These are phyloP conservation scores for Nematocida sp. DNA, from an alignment of 371 early-diverging fungal genomes.

Conservation along the genomic window DNA sequence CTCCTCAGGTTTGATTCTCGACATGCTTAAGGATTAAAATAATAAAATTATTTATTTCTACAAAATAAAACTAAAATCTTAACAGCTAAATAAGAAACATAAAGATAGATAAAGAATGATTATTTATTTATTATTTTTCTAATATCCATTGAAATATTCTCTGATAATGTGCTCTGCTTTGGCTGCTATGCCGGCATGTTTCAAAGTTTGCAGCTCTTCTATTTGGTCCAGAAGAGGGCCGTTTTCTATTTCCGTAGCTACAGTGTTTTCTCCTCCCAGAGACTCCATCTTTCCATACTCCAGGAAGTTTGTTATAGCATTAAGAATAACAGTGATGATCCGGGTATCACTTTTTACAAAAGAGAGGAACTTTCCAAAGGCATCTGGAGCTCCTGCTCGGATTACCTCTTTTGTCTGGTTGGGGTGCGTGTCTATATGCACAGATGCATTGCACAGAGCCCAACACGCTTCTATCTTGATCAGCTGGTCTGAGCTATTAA, in stretches of 20 bases:
- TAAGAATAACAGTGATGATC: slow-evolving; percentile 84
- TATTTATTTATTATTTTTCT: no score
- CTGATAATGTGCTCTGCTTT: slow-evolving; percentile 64
- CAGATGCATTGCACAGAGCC: slow-evolving; percentile 81
- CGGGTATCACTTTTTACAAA: slow-evolving; percentile 70
- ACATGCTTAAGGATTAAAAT: no score
- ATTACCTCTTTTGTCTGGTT: slow-evolving; percentile 72
- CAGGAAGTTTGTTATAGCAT: slow-evolving; percentile 88
- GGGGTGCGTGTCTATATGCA: slow-evolving; percentile 39
- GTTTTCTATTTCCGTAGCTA: slow-evolving; percentile 56
- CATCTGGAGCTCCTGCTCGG: slow-evolving; percentile 79
- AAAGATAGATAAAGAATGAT: no score
- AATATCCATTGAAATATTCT: slow-evolving; percentile 60
- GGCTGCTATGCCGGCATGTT: slow-evolving; percentile 26
- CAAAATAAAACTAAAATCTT: no score
- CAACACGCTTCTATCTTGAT: slow-evolving; percentile 98
- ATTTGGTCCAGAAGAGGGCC: slow-evolving; percentile 54
- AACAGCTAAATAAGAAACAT: no score
- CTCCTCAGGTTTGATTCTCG: no score
- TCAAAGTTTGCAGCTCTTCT: slow-evolving; percentile 62
- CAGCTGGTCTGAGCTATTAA: slow-evolving; percentile 82
- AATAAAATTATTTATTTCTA: no score
- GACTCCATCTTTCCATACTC: slow-evolving; percentile 76
- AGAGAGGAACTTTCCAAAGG: slow-evolving; percentile 79
- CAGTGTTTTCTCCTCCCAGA: slow-evolving; percentile 68